Conservation (phyloP, 2,329 filamentous ascomycete genomes). For the Lizonia empirigonia region DNA sequence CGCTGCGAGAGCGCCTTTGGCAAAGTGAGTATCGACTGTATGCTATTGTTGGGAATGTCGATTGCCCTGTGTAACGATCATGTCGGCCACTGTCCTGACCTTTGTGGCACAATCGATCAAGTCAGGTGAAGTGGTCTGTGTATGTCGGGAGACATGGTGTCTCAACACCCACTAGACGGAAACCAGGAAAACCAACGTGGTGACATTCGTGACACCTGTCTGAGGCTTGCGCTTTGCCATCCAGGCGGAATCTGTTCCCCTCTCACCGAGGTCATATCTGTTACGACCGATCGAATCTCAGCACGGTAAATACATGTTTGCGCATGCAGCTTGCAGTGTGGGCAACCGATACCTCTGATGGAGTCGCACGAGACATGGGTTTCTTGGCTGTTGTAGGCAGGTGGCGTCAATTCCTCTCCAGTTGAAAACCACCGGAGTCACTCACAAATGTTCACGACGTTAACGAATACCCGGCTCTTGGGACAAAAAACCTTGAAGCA, state of each 20-base stretch:
- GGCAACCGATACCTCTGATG: not conserved
- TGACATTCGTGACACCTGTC: slow-evolving; percentile 36
- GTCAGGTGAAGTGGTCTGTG: slow-evolving; percentile 14
- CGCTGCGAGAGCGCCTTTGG: not conserved
- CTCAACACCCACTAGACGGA: slow-evolving; percentile 30
- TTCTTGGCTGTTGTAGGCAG: not conserved
- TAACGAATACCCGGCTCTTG: slow-evolving; percentile 12
- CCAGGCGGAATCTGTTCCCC: slow-evolving; percentile 12
- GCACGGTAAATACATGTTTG: slow-evolving; percentile 7
- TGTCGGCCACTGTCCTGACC: slow-evolving; percentile 10
- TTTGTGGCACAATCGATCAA: slow-evolving; percentile 14
- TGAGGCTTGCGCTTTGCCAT: slow-evolving; percentile 21
- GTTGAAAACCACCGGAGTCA: not conserved
- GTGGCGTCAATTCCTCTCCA: slow-evolving; percentile 3
- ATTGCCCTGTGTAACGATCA: slow-evolving; percentile 10
- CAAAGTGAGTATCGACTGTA: not conserved
- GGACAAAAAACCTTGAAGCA: slow-evolving; percentile 4
- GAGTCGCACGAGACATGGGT: slow-evolving; percentile 5
- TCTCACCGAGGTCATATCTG: not conserved
- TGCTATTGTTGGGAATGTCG: not conserved
- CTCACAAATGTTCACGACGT: slow-evolving; percentile 1
- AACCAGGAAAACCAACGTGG: slow-evolving; percentile 30
- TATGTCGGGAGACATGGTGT: slow-evolving; percentile 16
- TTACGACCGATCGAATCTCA: not conserved
- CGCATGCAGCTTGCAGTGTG: slow-evolving; percentile 4